A percentile compares a stretch with the other conserved stretches of the same genome.
These are phyloP conservation scores for Metschnikowia chrysomelidarum DNA, from an alignment of 805 yeast genomes.

Conservation along the genomic window DNA sequence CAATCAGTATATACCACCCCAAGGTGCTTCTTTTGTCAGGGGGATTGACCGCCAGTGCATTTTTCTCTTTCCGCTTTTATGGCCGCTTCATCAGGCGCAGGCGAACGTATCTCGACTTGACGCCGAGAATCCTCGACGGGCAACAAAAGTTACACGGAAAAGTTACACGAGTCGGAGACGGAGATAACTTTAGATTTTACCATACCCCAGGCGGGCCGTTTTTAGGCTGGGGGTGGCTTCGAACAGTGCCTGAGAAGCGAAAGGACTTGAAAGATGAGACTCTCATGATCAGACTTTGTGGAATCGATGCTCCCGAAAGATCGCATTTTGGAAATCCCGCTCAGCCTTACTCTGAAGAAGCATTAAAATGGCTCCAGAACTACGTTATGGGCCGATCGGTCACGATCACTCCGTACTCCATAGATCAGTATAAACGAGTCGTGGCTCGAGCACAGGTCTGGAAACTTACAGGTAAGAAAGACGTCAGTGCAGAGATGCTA, in stretches of 20 bases:
- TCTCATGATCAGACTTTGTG: slow-evolving; percentile 78
- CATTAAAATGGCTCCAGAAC: slow-evolving; percentile 69
- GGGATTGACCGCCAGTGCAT: slow-evolving; percentile 29
- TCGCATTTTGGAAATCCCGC: slow-evolving; percentile 93
- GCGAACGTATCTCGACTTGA: slow-evolving; percentile 36
- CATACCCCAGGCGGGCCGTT: slow-evolving; percentile 91
- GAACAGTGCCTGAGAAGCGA: slow-evolving; percentile 58
- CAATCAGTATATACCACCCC: slow-evolving; percentile 29
- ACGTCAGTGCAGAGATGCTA: slow-evolving; percentile 87
- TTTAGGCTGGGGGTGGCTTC: slow-evolving; percentile 93
- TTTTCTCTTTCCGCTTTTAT: slow-evolving; percentile 32
- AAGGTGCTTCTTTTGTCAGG: slow-evolving; percentile 38
- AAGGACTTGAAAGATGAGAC: slow-evolving; percentile 59
- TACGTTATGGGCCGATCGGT: slow-evolving; percentile 67
- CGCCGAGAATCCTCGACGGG: slow-evolving; percentile 33
- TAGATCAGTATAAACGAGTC: slow-evolving; percentile 87
- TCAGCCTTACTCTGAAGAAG: slow-evolving; percentile 84
- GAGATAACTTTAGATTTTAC: slow-evolving; percentile 88
- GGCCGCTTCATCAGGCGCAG: slow-evolving; percentile 34
- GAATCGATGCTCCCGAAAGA: slow-evolving; percentile 96
- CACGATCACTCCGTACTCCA: slow-evolving; percentile 70
- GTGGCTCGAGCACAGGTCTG: slow-evolving; percentile 75
- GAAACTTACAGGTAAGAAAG: slow-evolving; percentile 59
- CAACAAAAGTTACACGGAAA: slow-evolving; percentile 48
- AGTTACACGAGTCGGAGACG: slow-evolving; percentile 92